Base-by-base conservation (phyloP, 129 eudicot species). In the Tanacetum coccineum region DNA sequence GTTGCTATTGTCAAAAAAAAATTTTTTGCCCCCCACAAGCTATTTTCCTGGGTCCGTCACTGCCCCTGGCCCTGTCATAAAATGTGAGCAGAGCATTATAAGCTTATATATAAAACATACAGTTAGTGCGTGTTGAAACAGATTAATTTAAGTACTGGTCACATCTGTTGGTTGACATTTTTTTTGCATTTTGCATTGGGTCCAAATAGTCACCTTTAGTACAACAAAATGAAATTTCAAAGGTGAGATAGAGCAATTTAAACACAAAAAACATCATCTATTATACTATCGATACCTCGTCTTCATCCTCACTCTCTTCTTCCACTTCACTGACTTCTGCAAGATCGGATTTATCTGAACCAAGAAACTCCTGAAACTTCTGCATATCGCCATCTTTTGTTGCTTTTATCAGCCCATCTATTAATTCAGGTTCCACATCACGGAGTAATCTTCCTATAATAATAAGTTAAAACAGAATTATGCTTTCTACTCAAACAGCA, bases 361-460 rank as follows among this genome's bases (percentile, higher is more conserved):
- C 84, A 74, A 79, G 74, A 70, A 89, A 62, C 60, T 76, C 72
- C 77, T 72, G 83, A 74, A 93, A 82, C 71, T 71, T 86, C 48
- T 76, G 72, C 36, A 62, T 75, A 76, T 93, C 96, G 21, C 95
- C 87, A 54, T 88, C 95, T 80, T 86, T 81, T 50, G 85, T 83
- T 59, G 95, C 95, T 58, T 64, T 76, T 66, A 90, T 90, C 71
- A 90, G 73, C 48, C 83, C 81, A 36, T 79, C 95, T 78, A 90
- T 84, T 78, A 90, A 69, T 56, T 90, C 91, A 55, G 88, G 91
- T 56, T 90, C 73, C 62, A 79, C 96, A 12, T 83, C 95, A 36
- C 98, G 79, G 25, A 93, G 74, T 68, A 93, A 61, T 80, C 77
- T 86, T 56, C 96, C 98, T 93, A 75, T n/a, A 69, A 73, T 39